Base-by-base conservation (phyloP, 139 green algal species). In the Desmodesmus armatus region DNA sequence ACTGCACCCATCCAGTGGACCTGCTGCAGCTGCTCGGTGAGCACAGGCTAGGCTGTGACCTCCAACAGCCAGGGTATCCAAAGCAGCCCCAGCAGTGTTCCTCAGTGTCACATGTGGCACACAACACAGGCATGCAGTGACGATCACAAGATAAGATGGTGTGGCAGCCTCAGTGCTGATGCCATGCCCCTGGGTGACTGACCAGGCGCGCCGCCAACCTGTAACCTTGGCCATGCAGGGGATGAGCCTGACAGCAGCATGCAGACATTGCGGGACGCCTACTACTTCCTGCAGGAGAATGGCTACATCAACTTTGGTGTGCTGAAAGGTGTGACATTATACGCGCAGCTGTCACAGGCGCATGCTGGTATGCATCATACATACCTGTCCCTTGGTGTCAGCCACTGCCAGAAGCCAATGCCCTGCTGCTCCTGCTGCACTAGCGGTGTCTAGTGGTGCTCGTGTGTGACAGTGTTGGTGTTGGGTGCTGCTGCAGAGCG, bases 281-380 rank as follows among this genome's bases (percentile, higher is more conserved):
- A 91, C 60, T 4, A 75, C 31, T 97, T 96, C 82, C 75, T 97
- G 44, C 66, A 89, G 9, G 80, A 91, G 39, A 88, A 95, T 73
- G 94, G 93, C 0, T 84, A 83, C 84, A 95, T 97, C 87, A 97
- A 97, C 80, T 88, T 93, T 67, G 94, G 94, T 13, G 39, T 93
- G 47, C 72, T 94, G 39, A 2, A 47, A 77, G 58, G 35, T 77
- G 35, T 17, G 49, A 0, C n/a, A 39, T 35, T 40, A 76, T 3
- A 58, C 39, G 5, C n/a, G n/a, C n/a, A n/a, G n/a, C n/a, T n/a
- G n/a, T n/a, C n/a, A n/a, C n/a, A n/a, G n/a, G n/a, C n/a, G n/a
- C n/a, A n/a, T n/a, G n/a, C n/a, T n/a, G n/a, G n/a, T n/a, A n/a
- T n/a, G n/a, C n/a, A n/a, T n/a, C n/a, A n/a, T n/a, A n/a, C n/a